Evolutionary conservation across 805 yeast genomes (phyloP), one percentile per base, ranked within the genome.

Genomic region (Wickerhamiella sorbophila): DNA sequence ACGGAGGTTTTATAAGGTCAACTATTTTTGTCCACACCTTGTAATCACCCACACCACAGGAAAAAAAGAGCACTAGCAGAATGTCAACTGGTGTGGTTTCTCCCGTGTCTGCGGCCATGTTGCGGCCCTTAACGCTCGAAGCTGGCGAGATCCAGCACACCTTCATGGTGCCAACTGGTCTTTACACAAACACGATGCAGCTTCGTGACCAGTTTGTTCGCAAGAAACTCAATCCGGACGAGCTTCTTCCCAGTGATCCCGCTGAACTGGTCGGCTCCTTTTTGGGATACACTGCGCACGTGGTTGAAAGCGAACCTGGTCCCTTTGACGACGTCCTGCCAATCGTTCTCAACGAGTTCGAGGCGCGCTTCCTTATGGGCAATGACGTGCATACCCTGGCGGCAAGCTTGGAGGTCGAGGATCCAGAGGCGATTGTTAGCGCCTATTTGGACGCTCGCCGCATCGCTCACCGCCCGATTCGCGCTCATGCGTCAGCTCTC

Each of bases 91-190:
- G 70, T 31, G 61, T 59, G 32, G 56, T 63, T 20, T 62, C 69
- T 32, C 70, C 70, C 21, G 63, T 62, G 43, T 52, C 65, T 37
- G 67, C 65, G 38, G 65, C 70, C 16, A 66, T 81, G 14, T 60
- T 74, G 53, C 75, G 97, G 66, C 95, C 97, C 29, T 71, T 91
- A 58, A 77, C 77, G 42, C 70, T 91, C 53, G 65, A 77, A 45
- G 94, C 85, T 57, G 96, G 95, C 44, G 66, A 82, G 16, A 74
- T 88, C 44, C 97, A 88, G 67, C 85, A 86, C 61, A 79, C 88
- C 17, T 67, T 88, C 41, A 70, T 87, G 55, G 86, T 91, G 43
- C 95, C 97, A 39, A 77, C 91, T 32, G 73, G 76, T 43, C 70
- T 78, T 42, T 80, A 82, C 57, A 74, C 85, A 54, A 74, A 77